Evolutionary conservation across 768 basidiomycete genomes (phyloP).

Genomic region (Kwoniella newhampshirensis): DNA sequence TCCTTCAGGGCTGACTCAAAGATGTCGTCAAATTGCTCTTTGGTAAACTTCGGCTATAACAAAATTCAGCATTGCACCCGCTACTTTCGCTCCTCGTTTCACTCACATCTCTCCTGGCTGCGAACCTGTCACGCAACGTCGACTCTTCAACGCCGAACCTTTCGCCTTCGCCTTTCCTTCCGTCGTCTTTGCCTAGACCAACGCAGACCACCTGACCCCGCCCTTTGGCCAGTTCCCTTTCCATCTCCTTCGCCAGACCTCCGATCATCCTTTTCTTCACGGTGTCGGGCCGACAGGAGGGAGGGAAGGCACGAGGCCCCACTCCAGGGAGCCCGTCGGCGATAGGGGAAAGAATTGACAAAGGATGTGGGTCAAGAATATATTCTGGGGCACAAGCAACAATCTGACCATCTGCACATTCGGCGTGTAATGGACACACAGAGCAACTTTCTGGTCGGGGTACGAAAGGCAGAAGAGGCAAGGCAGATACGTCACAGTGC

Average conservation of each 20-base stretch:
- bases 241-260: slow-evolving; percentile 44
- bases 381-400: slow-evolving; percentile 52
- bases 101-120: slow-evolving; percentile 41
- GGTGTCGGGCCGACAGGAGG: slow-evolving; percentile 54
- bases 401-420: slow-evolving; percentile 49
- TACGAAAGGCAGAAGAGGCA: slow-evolving; percentile 46
- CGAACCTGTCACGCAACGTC: slow-evolving; percentile 28
- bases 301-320: slow-evolving; percentile 49
- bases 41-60: slow-evolving; percentile 31
- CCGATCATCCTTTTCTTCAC: slow-evolving; percentile 52
- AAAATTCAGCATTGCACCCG: too few species aligned
- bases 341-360: slow-evolving; percentile 27
- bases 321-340: slow-evolving; percentile 45
- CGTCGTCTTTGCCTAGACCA: slow-evolving; percentile 47
- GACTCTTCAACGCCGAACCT: slow-evolving; percentile 38
- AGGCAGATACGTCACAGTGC: slow-evolving; percentile 45
- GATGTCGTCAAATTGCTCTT: slow-evolving; percentile 49
- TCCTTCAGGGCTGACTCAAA: slow-evolving; percentile 54
- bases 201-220: slow-evolving; percentile 51
- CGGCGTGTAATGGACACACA: slow-evolving; percentile 54
- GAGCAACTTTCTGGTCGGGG: slow-evolving; percentile 49
- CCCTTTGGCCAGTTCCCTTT: slow-evolving; percentile 41
- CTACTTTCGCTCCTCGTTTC: too few species aligned
- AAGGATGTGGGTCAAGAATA: slow-evolving; percentile 35
- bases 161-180: slow-evolving; percentile 37